Base-by-base conservation (phyloP, 257 asterid species). In the Dorcoceras hygrometricum region DNA sequence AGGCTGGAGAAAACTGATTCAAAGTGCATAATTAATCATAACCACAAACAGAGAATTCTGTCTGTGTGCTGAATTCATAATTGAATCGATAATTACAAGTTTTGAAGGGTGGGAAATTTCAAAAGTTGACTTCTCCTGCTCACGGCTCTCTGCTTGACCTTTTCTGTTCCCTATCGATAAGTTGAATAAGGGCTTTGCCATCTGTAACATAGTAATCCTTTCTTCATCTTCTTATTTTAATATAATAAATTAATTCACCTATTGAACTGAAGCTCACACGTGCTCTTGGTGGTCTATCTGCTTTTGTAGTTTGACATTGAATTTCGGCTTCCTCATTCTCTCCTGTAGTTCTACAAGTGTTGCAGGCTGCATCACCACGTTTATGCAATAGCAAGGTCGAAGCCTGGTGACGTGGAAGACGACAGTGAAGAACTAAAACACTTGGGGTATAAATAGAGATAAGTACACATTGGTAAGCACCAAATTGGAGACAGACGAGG, bases 401-500 rank as follows among this genome's bases (percentile, higher is more conserved):
- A 65, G 95, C 89, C 95, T 89, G 87, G 65, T 46, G 50, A 67
- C 54, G 67, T 48, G 55, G 36, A 19, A 71, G n/a, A 64, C 31
- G 55, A 51, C 12, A 25, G 63, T 59, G 75, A 75, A 57, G 70
- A 29, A 51, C 67, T n/a, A 23, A 34, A 62, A 59, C 39, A 69
- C 22, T 55, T 34, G 70, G 78, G 56, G 57, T 23, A 53, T 18
- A 63, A 65, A 74, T 34, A 66, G n/a, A 65, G 36, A 39, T 57
- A 46, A 63, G 63, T 43, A 62, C 55, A 67, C 57, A 63, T 36
- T 26, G 67, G 59, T 74, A 76, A 75, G 80, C 84, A 90, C 97
- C 96, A 84, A 76, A 73, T 77, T 80, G 54, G 91, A 80, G 68
- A 88, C 82, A 57, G 89, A 78, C n/a, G 84, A 72, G 32, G 81